A percentile compares a stretch with the other conserved stretches of the same genome.
Conservation (phyloP, 495 filamentous ascomycete species). For the Aspergillus heteromorphus region DNA sequence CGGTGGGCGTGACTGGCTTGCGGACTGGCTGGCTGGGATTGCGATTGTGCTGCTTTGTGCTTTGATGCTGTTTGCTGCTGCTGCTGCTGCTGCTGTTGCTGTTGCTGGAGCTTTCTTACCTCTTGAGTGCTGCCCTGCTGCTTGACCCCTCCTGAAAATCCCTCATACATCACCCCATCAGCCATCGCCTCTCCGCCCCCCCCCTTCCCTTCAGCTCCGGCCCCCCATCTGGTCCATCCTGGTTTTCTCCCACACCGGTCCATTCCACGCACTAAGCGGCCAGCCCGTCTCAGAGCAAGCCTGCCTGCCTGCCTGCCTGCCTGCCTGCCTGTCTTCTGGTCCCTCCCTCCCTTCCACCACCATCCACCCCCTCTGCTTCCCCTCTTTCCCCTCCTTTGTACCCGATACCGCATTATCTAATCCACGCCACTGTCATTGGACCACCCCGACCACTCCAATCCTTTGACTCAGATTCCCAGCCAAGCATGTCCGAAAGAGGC, state of each 20-base stretch:
- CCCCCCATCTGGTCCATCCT: background rate
- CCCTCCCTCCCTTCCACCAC: background rate
- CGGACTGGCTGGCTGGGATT: background rate
- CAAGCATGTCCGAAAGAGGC: slow-evolving; percentile 64
- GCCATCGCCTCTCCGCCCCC: slow-evolving; percentile 6
- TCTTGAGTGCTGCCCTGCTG: too few species aligned
- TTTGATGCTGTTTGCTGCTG: background rate
- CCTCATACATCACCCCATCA: slow-evolving; percentile 22
- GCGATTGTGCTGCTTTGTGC: too few species aligned
- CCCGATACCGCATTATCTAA: background rate
- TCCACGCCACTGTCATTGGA: slow-evolving; percentile 1
- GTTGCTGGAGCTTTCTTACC: too few species aligned
- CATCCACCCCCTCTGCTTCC: background rate
- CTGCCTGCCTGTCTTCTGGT: too few species aligned
- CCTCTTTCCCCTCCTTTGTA: background rate
- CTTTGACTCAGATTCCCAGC: slow-evolving; percentile 6
- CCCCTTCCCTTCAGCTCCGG: slow-evolving; percentile 2
- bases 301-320: too few species aligned
- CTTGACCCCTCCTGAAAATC: too few species aligned
- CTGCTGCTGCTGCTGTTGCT: slow-evolving; percentile 5
- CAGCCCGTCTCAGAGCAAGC: background rate
- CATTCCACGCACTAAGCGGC: background rate
- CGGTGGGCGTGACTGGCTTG: background rate
- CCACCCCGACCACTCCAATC: slow-evolving; percentile 2
- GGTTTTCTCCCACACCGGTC: slow-evolving; percentile 8